These are phyloP conservation scores for Globisporangium barbulae DNA, from an alignment of 352 stramenopile species.

Conservation along the genomic window DNA sequence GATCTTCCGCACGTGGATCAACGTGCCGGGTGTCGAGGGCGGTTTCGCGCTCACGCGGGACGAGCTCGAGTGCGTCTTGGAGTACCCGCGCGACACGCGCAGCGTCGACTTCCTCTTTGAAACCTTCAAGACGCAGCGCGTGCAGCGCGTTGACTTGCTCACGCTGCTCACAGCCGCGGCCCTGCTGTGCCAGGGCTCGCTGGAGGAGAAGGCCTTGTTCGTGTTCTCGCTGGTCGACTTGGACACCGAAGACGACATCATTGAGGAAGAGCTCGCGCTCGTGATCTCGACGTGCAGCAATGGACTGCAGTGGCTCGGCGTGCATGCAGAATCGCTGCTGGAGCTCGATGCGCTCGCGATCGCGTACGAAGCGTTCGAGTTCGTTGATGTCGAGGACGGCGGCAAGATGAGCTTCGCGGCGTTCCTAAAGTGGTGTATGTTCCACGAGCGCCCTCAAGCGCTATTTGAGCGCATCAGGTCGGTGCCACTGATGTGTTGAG, in stretches of 20 bases:
- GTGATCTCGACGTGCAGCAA: conserved; percentile 49
- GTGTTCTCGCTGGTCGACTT: conserved; percentile 71
- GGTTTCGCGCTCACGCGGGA: conserved; percentile 56
- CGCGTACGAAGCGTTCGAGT: conserved; percentile 68
- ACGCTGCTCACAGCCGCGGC: conserved; percentile 44
- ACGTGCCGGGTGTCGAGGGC: conserved; percentile 44
- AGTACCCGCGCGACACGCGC: conserved; percentile 31
- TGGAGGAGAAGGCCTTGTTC: conserved; percentile 51
- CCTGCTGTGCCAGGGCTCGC: conserved; percentile 42
- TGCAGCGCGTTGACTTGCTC: conserved; percentile 46
- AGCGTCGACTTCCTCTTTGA: conserved; percentile 52
- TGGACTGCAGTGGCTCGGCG: conserved; percentile 35
- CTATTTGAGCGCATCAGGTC: conserved; percentile 58
- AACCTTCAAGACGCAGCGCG: conserved; percentile 23
- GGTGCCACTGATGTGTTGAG: not conserved
- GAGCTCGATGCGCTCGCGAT: conserved; percentile 54
- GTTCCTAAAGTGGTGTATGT: conserved; percentile 68
- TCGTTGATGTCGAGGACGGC: conserved; percentile 50
- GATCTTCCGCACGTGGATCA: conserved; percentile 58
- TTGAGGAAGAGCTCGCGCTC: conserved; percentile 66
- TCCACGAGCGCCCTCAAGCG: conserved; percentile 49
- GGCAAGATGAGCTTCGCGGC: conserved; percentile 66
- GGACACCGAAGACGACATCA: conserved; percentile 72
- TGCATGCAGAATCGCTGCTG: conserved; percentile 22
- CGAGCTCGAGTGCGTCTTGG: conserved; percentile 61